Evolutionary conservation across 2,329 filamentous ascomycete species (phyloP).

Genomic region (Albifimbria verrucaria): DNA sequence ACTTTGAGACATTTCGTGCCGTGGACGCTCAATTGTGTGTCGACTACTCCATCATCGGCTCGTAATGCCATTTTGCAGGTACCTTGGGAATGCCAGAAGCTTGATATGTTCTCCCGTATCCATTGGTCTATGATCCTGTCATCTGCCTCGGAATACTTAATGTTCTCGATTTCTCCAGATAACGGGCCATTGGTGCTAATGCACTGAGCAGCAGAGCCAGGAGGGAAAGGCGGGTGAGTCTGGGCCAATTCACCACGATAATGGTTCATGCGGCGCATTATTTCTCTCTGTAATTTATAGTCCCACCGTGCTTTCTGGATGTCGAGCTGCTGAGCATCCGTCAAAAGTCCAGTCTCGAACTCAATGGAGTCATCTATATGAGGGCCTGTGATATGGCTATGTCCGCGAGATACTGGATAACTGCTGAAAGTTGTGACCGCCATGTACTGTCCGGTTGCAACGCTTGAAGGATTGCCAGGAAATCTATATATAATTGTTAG

Average conservation of each 20-base stretch:
- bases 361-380: constrained; percentile 41
- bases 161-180: constrained; percentile 26
- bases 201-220: background rate
- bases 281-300: constrained; percentile 58
- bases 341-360: constrained; percentile 57
- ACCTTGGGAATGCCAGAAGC: constrained; percentile 44
- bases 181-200: constrained; percentile 29
- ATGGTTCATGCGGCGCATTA: background rate
- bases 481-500: constrained; percentile 29
- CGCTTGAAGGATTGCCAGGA: constrained; percentile 36
- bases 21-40: constrained; percentile 36
- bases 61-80: constrained; percentile 43
- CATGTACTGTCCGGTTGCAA: constrained; percentile 46
- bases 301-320: constrained; percentile 24
- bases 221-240: background rate
- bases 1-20: constrained; percentile 39
- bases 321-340: constrained; percentile 26
- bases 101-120: constrained; percentile 35
- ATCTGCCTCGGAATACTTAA: constrained; percentile 48
- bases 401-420: constrained; percentile 51
- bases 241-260: background rate
- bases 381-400: constrained; percentile 54
- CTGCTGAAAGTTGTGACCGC: constrained; percentile 45
- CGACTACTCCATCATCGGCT: constrained; percentile 35
- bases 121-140: constrained; percentile 46